These are phyloP conservation scores for Suhomyces wounanorum DNA, from an alignment of 1,139 yeast species.

Conservation along the genomic window DNA sequence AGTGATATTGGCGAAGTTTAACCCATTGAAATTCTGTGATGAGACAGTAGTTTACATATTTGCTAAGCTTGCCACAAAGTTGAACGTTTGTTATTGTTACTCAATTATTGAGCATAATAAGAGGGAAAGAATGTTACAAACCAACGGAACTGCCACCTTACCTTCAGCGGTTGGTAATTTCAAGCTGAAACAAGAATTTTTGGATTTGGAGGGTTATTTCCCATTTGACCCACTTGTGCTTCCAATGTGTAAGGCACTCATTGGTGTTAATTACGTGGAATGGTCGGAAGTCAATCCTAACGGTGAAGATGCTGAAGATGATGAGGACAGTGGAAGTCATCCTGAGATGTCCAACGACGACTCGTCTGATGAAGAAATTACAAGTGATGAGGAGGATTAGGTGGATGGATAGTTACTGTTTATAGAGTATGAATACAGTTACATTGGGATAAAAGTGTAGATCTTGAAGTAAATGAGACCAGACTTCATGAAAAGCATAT, in stretches of 20 bases:
- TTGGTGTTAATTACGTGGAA: constrained; percentile 62
- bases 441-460: neutral
- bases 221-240: constrained; percentile 93
- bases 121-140: constrained; percentile 55
- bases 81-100: constrained; percentile 90
- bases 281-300: constrained; percentile 63
- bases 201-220: constrained; percentile 87
- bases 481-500: too few relatives aligned
- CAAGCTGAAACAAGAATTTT: constrained; percentile 69
- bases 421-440: constrained; percentile 4
- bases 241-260: constrained; percentile 54
- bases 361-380: constrained; percentile 30
- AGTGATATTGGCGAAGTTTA: constrained; percentile 82
- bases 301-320: constrained; percentile 63
- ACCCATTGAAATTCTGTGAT: constrained; percentile 91
- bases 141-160: constrained; percentile 28
- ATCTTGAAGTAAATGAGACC: too few relatives aligned
- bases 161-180: constrained; percentile 44
- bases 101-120: constrained; percentile 91
- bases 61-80: constrained; percentile 88
- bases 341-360: constrained; percentile 35
- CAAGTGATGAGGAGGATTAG: constrained; percentile 20
- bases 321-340: constrained; percentile 49
- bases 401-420: constrained; percentile 4
- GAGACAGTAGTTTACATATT: constrained; percentile 92